A percentile compares a stretch with the other conserved stretches of the same genome.
These are phyloP conservation scores for Austropuccinia psidii DNA, from an alignment of 1,284 basidiomycete species.

Conservation along the genomic window DNA sequence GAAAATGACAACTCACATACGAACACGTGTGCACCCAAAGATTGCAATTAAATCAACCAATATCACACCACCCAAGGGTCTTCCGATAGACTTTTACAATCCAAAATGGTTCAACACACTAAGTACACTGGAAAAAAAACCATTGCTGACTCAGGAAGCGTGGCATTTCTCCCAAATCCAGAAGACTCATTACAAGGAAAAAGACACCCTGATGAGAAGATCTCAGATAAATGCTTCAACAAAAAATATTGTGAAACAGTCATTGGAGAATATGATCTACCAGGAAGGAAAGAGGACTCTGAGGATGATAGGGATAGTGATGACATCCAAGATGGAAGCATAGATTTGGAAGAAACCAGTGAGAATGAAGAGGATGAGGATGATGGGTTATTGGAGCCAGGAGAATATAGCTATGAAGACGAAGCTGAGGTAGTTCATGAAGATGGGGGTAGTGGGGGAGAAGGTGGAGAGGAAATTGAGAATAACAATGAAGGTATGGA, in stretches of 20 bases:
- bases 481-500: not conserved
- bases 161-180: not conserved
- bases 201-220: not conserved
- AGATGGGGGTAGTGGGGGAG: not conserved
- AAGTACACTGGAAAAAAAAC: not conserved
- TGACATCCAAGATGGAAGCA: not conserved
- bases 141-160: not conserved
- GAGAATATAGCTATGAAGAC: not conserved
- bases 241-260: not conserved
- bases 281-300: not conserved
- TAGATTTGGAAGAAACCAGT: not conserved
- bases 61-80: not conserved
- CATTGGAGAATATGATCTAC: not conserved
- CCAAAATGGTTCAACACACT: not conserved
- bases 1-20: too few relatives aligned
- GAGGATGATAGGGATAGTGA: not conserved
- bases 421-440: not conserved
- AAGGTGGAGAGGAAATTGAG: not conserved
- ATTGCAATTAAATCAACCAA: not conserved
- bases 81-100: slow-evolving; percentile 24
- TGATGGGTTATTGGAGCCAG: not conserved
- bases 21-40: too few relatives aligned
- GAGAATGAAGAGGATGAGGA: not conserved
- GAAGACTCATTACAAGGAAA: not conserved
- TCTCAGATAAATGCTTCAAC: not conserved